Evolutionary conservation across 495 filamentous ascomycete species (phyloP).

Genomic region (Stereocaulon alpinum): DNA sequence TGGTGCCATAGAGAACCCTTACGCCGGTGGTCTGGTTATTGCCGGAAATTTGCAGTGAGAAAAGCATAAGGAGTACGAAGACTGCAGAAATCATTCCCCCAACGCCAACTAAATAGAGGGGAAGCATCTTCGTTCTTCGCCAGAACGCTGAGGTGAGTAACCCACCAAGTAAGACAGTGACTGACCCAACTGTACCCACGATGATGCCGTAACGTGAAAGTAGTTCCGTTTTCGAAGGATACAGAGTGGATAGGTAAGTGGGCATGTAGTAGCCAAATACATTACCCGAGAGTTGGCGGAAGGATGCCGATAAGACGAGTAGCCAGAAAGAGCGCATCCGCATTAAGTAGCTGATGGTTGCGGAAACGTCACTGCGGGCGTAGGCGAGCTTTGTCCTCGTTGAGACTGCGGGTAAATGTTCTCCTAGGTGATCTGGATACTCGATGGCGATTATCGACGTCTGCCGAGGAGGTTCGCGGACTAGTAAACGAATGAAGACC

Average conservation of each 20-base stretch:
- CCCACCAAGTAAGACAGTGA: slow-evolving; percentile 25
- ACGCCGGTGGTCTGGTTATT: slow-evolving; percentile 17
- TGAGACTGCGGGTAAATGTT: neutral
- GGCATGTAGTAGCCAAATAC: slow-evolving; percentile 31
- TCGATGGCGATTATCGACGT: slow-evolving; percentile 8
- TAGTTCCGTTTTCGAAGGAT: slow-evolving; percentile 17
- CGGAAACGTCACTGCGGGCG: slow-evolving; percentile 12
- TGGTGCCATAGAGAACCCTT: slow-evolving; percentile 25
- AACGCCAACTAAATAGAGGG: slow-evolving; percentile 25
- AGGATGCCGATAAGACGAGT: slow-evolving; percentile 19
- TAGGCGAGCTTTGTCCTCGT: slow-evolving; percentile 5
- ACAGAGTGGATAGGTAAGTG: slow-evolving; percentile 23
- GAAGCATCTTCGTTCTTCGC: slow-evolving; percentile 17
- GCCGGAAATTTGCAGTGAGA: slow-evolving; percentile 19
- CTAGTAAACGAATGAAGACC: slow-evolving; percentile 21
- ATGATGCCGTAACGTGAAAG: slow-evolving; percentile 27
- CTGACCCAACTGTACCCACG: slow-evolving; percentile 27
- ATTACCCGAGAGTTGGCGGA: slow-evolving; percentile 24
- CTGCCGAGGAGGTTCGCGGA: slow-evolving; percentile 22
- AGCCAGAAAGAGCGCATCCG: slow-evolving; percentile 29
- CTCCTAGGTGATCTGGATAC: slow-evolving; percentile 7
- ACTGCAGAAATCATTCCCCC: slow-evolving; percentile 29
- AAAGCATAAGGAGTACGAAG: slow-evolving; percentile 28
- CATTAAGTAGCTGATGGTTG: slow-evolving; percentile 23
- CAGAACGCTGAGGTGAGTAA: slow-evolving; percentile 22